Evolutionary conservation across 1,139 yeast genomes (phyloP).

Genomic region (Diutina sp.): DNA sequence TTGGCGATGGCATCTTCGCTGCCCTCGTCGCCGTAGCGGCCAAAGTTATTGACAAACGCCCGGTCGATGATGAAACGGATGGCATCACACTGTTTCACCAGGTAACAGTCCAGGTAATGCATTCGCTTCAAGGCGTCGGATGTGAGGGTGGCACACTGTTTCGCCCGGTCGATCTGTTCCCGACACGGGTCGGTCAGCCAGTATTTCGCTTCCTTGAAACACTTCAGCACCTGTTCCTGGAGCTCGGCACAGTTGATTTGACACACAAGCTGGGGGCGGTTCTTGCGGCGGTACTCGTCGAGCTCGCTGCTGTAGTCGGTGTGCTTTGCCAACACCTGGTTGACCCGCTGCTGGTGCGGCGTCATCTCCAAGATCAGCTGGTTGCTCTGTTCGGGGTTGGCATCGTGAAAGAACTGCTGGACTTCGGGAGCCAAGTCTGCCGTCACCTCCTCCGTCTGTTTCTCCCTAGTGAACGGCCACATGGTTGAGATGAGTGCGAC

Average conservation of each 20-base stretch:
- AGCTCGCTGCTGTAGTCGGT: constrained; percentile 15
- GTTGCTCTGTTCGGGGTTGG: constrained; percentile 19
- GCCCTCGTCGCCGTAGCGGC: constrained; percentile 23
- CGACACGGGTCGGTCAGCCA: constrained; percentile 16
- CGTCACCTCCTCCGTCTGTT: not conserved
- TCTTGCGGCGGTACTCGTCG: constrained; percentile 19
- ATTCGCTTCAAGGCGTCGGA: constrained; percentile 21
- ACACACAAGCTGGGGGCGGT: constrained; percentile 15
- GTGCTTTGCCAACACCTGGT: constrained; percentile 13
- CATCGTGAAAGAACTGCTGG: constrained; percentile 18
- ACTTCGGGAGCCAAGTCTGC: constrained; percentile 14
- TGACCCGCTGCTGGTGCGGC: constrained; percentile 17
- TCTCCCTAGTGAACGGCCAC: constrained; percentile 2
- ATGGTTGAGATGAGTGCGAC: not conserved
- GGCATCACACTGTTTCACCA: constrained; percentile 24
- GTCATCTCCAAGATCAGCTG: constrained; percentile 13
- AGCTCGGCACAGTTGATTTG: constrained; percentile 31
- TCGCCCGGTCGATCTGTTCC: constrained; percentile 15
- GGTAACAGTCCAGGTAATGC: constrained; percentile 27
- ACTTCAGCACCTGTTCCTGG: constrained; percentile 24
- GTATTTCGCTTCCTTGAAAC: constrained; percentile 22
- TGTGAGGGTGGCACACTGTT: constrained; percentile 23
- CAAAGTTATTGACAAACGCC: constrained; percentile 25
- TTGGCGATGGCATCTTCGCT: constrained; percentile 14
- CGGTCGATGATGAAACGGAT: constrained; percentile 25